Base-by-base conservation (phyloP, 2,329 filamentous ascomycete genomes). In the Botrytis aclada region DNA sequence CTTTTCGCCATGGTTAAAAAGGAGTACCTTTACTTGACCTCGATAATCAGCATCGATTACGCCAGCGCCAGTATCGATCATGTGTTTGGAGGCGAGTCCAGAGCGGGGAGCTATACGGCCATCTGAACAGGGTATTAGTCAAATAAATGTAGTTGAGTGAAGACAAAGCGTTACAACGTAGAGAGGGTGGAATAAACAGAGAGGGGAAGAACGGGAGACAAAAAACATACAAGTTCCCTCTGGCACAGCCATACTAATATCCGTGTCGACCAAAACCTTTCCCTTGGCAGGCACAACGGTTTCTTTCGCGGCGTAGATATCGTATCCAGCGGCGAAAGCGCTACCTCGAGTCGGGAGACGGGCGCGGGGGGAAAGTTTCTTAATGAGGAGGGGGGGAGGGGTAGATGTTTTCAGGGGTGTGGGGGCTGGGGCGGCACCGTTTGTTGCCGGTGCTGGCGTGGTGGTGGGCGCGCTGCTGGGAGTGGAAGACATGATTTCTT, bases 21-120 rank as follows among this genome's bases (percentile, higher is more conserved):
- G 88, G 77, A 99, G 87, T 39, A 99, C 92, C 86, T 97, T 97
- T 79, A 99, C 92, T 77, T 93, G 93, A 32, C 96, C 96, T 51
- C 96, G 89, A 85, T 99, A 99, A 83, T 99, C 96, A 47, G 95
- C 95, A 83, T 99, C 96, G 79, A 99, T 98, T 76, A 99, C 96
- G 71, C 96, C 96, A 0, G 96, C 96, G 75, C 97, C 94, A 0
- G 93, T 96, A 82, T 98, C 94, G 82, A 99, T 98, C 84, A 95
- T 96, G 85, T 98, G 90, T 85, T 99, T 99, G 74, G 90, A 87
- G 3, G 95, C 95, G 51, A 97, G 90, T 65, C 94, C 94, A n/a
- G 93, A 96, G 76, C 95, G 92, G 16, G 95, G 95, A 4, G 95
- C 95, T 72, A 97, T 90, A 73, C 95, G 92, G 77, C 95, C 95